phyloP scores from a whole-genome alignment of 257 asterid genomes.

The Eustoma russellianum region DNA sequence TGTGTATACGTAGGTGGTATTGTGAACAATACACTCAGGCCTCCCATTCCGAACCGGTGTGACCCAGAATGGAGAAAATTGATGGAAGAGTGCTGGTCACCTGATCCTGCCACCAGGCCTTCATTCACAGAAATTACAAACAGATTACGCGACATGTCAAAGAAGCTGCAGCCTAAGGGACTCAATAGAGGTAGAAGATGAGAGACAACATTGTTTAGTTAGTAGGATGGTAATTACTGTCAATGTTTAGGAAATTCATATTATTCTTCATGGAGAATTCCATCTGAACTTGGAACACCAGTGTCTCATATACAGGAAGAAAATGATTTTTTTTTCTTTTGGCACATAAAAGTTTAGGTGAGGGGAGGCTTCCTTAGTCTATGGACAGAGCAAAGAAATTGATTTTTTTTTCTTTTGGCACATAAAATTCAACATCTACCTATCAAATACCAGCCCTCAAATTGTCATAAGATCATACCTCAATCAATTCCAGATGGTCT shows the following conservation, averaged over 20 bases:
- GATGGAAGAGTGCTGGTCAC: constrained; percentile 97
- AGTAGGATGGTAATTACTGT: not conserved
- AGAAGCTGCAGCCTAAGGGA: constrained; percentile 58
- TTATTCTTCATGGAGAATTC: too few species aligned
- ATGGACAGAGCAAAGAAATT: too few species aligned
- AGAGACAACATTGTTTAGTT: constrained; percentile 5
- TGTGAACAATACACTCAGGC: constrained; percentile 73
- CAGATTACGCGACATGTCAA: constrained; percentile 52
- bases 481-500: constrained; percentile 44
- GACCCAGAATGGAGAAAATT: constrained; percentile 68
- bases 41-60: constrained; percentile 71
- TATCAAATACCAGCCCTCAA: constrained; percentile 35
- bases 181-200: constrained; percentile 36
- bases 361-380: too few species aligned
- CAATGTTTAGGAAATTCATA: too few species aligned
- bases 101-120: constrained; percentile 66
- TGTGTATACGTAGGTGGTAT: constrained; percentile 58
- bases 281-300: too few species aligned
- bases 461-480: constrained; percentile 41
- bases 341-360: too few species aligned
- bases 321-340: too few species aligned
- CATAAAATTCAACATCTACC: constrained; percentile 41
- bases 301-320: too few species aligned
- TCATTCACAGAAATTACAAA: constrained; percentile 81
- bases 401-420: too few species aligned